Evolutionary conservation across 208 protist genomes (phyloP).

Genomic region (Leishmania guyanensis): DNA sequence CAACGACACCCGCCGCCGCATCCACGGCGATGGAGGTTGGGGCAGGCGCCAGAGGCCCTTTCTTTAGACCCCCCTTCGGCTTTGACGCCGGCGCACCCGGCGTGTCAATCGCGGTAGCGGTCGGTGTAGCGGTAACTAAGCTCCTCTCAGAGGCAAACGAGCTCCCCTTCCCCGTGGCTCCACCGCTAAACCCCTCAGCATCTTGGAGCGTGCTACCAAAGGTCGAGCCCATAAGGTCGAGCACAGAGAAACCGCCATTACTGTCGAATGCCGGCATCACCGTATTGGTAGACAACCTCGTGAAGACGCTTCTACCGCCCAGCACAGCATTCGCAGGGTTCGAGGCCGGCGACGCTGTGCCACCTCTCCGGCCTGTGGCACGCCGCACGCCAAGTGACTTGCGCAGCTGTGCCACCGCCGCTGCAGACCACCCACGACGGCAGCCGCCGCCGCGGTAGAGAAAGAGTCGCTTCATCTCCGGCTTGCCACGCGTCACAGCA

Average conservation of each 20-base stretch:
- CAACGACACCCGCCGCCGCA: constrained; percentile 4
- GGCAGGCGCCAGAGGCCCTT: not conserved
- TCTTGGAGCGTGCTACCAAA: constrained; percentile 10
- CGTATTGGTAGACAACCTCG: not conserved
- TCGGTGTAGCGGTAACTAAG: not conserved
- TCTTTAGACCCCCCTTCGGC: not conserved
- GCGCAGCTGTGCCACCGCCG: constrained; percentile 30
- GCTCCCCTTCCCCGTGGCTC: not conserved
- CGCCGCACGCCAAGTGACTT: constrained; percentile 18
- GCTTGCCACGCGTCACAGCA: constrained; percentile 8
- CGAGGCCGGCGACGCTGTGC: not conserved
- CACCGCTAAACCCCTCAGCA: constrained; percentile 1
- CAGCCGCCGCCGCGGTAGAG: constrained; percentile 30
- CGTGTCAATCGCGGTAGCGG: not conserved
- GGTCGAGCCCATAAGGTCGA: constrained; percentile 22
- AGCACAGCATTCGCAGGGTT: not conserved
- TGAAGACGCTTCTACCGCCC: constrained; percentile 2
- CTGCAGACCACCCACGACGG: constrained; percentile 23
- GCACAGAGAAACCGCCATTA: constrained; percentile 24
- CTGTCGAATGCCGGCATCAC: not conserved
- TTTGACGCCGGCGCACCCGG: not conserved
- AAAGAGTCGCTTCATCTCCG: constrained; percentile 25
- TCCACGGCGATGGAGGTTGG: constrained; percentile 25
- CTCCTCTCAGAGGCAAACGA: not conserved
- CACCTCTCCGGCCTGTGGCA: not conserved